Evolutionary conservation across 2,329 filamentous ascomycete species (phyloP).

Genomic region (Trichoderma atrobrunneum): DNA sequence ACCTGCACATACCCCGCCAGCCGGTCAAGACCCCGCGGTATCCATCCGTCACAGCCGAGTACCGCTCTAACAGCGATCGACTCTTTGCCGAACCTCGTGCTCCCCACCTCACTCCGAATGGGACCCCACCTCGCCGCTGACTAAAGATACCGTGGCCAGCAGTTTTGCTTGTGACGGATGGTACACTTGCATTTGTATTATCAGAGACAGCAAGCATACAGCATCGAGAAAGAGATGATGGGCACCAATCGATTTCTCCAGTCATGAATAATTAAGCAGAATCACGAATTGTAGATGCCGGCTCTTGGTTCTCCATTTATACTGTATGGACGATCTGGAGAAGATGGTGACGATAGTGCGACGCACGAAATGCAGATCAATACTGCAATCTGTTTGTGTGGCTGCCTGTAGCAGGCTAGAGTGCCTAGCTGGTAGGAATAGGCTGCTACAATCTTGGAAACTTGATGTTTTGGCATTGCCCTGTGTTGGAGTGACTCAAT

Average conservation of each 20-base stretch:
- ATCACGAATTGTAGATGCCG: background rate
- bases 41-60: background rate
- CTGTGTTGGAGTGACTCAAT: background rate
- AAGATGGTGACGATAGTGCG: background rate
- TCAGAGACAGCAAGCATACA: background rate
- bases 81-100: background rate
- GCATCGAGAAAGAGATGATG: background rate
- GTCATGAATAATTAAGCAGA: background rate
- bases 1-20: constrained; percentile 7
- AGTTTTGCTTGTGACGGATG: background rate
- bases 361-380: background rate
- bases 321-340: background rate
- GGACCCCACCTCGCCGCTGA: background rate
- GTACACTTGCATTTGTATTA: background rate
- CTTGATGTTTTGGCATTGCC: background rate
- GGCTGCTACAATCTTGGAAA: background rate
- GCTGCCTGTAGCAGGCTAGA: background rate
- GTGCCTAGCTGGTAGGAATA: background rate
- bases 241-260: background rate
- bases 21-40: background rate
- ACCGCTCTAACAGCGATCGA: constrained; percentile 1
- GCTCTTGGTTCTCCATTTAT: background rate
- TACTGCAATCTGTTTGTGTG: background rate
- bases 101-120: background rate
- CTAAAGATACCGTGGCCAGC: background rate